Conservation (phyloP, 345 rosid genomes). For the Isatis tinctoria region DNA sequence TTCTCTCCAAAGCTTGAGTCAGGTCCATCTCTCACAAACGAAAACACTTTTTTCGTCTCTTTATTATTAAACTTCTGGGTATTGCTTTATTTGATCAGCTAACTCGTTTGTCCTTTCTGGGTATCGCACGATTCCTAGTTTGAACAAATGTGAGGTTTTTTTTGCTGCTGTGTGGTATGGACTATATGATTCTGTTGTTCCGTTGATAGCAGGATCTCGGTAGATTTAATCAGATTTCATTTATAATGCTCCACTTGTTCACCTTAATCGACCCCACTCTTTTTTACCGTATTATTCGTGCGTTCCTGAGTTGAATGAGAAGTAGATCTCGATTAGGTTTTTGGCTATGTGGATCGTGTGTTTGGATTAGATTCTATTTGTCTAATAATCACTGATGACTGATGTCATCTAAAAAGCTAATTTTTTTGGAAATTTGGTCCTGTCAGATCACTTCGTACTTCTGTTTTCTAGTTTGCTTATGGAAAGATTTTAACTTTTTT, state of each 20-base stretch:
- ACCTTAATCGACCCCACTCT: not conserved
- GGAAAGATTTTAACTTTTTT: not conserved
- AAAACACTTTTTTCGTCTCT: not conserved
- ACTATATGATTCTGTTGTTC: not conserved
- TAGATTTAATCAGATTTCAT: not conserved
- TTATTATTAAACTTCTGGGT: not conserved
- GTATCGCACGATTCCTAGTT: not conserved
- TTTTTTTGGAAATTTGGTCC: not conserved
- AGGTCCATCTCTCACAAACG: slow-evolving; percentile 20
- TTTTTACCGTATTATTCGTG: not conserved
- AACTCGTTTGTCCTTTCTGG: not conserved
- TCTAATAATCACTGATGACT: not conserved
- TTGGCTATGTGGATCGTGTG: not conserved
- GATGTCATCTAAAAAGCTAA: not conserved
- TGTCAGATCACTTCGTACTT: not conserved
- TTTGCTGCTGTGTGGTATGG: not conserved
- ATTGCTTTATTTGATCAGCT: slow-evolving; percentile 1
- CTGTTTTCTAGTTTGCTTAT: not conserved
- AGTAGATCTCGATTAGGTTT: slow-evolving; percentile 11
- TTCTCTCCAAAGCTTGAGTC: slow-evolving; percentile 21
- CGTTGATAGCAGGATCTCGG: not conserved
- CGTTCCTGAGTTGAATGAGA: not conserved
- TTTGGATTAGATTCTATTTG: not conserved
- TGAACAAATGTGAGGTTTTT: not conserved
- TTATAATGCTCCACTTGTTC: not conserved